phyloP scores from a whole-genome alignment of 352 stramenopile genomes.

The Aphanomyces euteiches region DNA sequence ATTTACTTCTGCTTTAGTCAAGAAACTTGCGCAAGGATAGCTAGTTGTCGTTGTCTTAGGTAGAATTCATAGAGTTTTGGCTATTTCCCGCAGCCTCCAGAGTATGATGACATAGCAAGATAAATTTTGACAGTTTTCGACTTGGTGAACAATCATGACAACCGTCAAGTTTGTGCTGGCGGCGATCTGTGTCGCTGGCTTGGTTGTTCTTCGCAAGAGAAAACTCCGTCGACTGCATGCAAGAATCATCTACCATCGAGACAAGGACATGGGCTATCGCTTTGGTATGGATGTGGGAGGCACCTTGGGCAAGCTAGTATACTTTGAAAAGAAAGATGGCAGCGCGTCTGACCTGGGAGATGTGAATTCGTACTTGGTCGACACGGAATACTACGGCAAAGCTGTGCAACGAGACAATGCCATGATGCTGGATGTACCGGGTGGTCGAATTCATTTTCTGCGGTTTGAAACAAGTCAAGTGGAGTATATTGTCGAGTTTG shows the following conservation, averaged over 20 bases:
- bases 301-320: conserved; percentile 91
- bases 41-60: too few relatives aligned
- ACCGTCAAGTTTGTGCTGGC: conserved; percentile 51
- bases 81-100: too few relatives aligned
- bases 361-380: conserved; percentile 35
- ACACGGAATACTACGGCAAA: conserved; percentile 53
- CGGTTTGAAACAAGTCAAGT: conserved; percentile 71
- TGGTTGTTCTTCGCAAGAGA: conserved; percentile 62
- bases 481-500: conserved; percentile 63
- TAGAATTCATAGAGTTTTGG: too few relatives aligned
- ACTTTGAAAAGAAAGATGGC: conserved; percentile 75
- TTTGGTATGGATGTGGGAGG: conserved; percentile 93
- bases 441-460: conserved; percentile 93
- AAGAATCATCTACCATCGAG: conserved; percentile 64
- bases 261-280: conserved; percentile 58
- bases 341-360: conserved; percentile 31
- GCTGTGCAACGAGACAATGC: conserved; percentile 44
- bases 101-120: too few relatives aligned
- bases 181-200: conserved; percentile 58
- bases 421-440: conserved; percentile 68
- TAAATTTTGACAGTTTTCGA: neutral
- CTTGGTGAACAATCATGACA: neutral
- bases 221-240: conserved; percentile 67
- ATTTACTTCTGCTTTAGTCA: too few relatives aligned
- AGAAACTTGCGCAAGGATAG: too few relatives aligned